Percentiles rank a stretch among this genome's conserved stretches.
phyloP scores from a whole-genome alignment of 352 stramenopile species.

The Phytophthora palmivora region DNA sequence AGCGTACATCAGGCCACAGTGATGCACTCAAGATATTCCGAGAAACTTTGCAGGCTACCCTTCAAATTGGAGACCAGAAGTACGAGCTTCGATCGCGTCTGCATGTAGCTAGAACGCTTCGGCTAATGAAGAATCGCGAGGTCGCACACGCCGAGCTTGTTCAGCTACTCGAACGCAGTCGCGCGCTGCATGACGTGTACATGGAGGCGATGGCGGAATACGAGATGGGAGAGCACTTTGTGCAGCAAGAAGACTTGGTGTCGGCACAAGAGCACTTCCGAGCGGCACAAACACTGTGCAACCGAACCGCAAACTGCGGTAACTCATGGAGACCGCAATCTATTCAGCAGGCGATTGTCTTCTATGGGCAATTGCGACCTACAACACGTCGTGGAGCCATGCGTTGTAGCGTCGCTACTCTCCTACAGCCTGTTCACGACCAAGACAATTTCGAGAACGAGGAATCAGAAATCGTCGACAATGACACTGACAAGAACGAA shows the following conservation, averaged over 20 bases:
- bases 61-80: conserved; percentile 41
- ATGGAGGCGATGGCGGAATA: conserved; percentile 62
- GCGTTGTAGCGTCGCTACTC: conserved; percentile 34
- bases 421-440: conserved; percentile 10
- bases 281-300: conserved; percentile 48
- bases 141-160: conserved; percentile 49
- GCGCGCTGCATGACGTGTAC: conserved; percentile 38
- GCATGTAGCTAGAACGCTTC: conserved; percentile 43
- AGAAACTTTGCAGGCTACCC: conserved; percentile 48
- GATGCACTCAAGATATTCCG: conserved; percentile 58
- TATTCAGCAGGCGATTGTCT: conserved; percentile 59
- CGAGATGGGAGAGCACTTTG: conserved; percentile 53
- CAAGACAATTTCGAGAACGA: conserved; percentile 12
- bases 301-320: conserved; percentile 50
- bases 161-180: conserved; percentile 48
- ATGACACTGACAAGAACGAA: conserved; percentile 4
- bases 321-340: conserved; percentile 48
- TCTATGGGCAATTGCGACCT: conserved; percentile 52
- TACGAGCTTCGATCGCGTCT: conserved; percentile 57
- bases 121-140: conserved; percentile 46
- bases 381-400: conserved; percentile 39
- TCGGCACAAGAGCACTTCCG: conserved; percentile 50
- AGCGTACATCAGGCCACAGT: conserved; percentile 39
- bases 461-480: conserved; percentile 4
- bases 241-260: conserved; percentile 46